phyloP scores from a whole-genome alignment of 2,329 filamentous ascomycete species.

The Atkinsonella texensis region DNA sequence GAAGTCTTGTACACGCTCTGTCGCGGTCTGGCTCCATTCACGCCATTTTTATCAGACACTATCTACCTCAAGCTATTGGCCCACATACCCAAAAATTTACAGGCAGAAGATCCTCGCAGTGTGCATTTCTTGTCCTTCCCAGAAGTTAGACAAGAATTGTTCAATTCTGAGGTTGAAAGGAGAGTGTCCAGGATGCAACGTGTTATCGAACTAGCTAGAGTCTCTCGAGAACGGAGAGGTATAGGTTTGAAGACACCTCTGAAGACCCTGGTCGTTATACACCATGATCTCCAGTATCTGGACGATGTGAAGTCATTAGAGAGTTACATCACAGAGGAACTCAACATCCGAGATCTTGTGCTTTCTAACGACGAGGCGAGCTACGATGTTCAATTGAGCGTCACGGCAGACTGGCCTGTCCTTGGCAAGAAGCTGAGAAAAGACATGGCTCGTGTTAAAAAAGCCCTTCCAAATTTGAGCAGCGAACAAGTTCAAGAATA shows the following conservation, averaged over 20 bases:
- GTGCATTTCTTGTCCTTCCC: constrained; percentile 92
- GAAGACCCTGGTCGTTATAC: constrained; percentile 80
- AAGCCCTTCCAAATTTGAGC: constrained; percentile 67
- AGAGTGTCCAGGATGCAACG: constrained; percentile 85
- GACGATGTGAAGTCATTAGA: constrained; percentile 78
- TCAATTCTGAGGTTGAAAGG: constrained; percentile 75
- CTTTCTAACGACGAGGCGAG: constrained; percentile 77
- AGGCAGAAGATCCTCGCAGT: constrained; percentile 63
- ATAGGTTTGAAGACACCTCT: constrained; percentile 85
- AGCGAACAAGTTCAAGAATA: constrained; percentile 75
- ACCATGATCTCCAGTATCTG: constrained; percentile 70
- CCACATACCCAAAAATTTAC: constrained; percentile 62
- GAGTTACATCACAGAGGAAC: constrained; percentile 80
- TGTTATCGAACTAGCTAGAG: constrained; percentile 81
- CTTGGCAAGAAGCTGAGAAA: constrained; percentile 97
- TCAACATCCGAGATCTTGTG: constrained; percentile 79
- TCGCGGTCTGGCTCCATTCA: constrained; percentile 84
- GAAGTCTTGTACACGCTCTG: constrained; percentile 86
- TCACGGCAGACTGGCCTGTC: constrained; percentile 83
- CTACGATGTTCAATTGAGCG: constrained; percentile 87
- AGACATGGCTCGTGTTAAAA: constrained; percentile 83
- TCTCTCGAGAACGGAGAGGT: constrained; percentile 72
- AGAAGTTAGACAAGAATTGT: constrained; percentile 76
- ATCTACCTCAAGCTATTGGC: constrained; percentile 79
- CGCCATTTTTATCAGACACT: constrained; percentile 87